phyloP scores from a whole-genome alignment of 1,284 basidiomycete genomes.

The Ceratorhiza oryzae-sativae region DNA sequence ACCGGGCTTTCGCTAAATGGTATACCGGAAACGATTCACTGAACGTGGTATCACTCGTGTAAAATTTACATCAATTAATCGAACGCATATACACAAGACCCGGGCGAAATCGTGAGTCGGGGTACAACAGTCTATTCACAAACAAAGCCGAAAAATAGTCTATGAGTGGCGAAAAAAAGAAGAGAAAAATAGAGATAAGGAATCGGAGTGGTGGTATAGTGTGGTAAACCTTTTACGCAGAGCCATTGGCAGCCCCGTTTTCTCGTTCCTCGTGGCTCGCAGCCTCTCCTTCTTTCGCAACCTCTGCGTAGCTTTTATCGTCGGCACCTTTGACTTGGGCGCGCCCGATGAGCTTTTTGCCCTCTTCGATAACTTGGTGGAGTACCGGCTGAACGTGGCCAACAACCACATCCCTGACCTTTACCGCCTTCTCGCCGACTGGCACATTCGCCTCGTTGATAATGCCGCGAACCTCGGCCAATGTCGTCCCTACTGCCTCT shows the following conservation, averaged over 20 bases:
- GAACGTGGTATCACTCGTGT: background rate
- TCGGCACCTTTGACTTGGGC: constrained; percentile 30
- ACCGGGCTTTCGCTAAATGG: constrained; percentile 8
- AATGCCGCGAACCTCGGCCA: constrained; percentile 39
- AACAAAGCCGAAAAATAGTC: constrained; percentile 2
- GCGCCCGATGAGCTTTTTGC: constrained; percentile 34
- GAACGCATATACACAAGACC: background rate
- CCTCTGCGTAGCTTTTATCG: background rate
- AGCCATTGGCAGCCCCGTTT: constrained; percentile 18
- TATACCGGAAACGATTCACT: background rate
- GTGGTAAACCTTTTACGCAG: background rate
- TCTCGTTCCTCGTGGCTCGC: background rate
- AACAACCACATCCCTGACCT: constrained; percentile 38
- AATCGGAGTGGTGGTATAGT: background rate
- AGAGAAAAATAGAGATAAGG: background rate
- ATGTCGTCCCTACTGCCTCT: constrained; percentile 35
- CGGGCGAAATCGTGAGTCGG: background rate
- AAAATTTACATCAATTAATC: background rate
- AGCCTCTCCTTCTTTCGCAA: background rate
- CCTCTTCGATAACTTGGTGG: constrained; percentile 39
- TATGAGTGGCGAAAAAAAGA: constrained; percentile 3
- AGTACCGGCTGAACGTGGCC: constrained; percentile 39
- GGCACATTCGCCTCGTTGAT: constrained; percentile 39
- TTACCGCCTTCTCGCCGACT: constrained; percentile 41
- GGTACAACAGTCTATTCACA: background rate